Evolutionary conservation across 805 yeast species (phyloP).

Genomic region (Komagataella mondaviorum): DNA sequence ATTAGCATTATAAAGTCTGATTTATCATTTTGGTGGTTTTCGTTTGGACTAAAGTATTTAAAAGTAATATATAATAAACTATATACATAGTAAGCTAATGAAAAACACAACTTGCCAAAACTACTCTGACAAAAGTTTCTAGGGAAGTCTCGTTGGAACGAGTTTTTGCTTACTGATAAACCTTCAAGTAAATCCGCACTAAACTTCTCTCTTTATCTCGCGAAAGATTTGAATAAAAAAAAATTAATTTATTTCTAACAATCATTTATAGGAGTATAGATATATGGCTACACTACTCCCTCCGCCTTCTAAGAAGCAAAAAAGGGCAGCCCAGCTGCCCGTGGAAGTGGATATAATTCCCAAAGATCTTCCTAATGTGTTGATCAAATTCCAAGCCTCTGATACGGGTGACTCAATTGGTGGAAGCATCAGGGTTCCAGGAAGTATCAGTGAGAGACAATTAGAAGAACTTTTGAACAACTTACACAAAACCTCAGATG

Average conservation of each 20-base stretch:
- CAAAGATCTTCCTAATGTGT: conserved; percentile 70
- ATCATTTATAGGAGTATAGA: not conserved
- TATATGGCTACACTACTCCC: conserved; percentile 87
- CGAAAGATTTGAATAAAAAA: not conserved
- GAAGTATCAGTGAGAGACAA: conserved; percentile 72
- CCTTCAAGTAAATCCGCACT: not conserved
- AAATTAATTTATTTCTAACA: not conserved
- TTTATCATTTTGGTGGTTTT: no score
- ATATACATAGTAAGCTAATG: no score
- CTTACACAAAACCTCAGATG: conserved; percentile 55
- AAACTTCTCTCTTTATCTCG: not conserved
- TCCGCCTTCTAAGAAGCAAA: conserved; percentile 85
- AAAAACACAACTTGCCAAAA: no score
- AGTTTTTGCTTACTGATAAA: no score
- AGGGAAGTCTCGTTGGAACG: no score
- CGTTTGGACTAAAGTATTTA: no score
- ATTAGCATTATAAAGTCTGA: no score
- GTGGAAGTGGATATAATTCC: conserved; percentile 68
- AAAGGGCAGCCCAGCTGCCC: conserved; percentile 68
- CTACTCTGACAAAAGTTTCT: no score
- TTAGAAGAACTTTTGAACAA: conserved; percentile 80
- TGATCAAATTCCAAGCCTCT: conserved; percentile 81
- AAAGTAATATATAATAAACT: no score
- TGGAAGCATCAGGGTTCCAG: conserved; percentile 83
- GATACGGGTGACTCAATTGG: conserved; percentile 85